Evolutionary conservation across 192 early-diverging fungal genomes (phyloP).

Genomic region (Umbelopsis ramanniana): DNA sequence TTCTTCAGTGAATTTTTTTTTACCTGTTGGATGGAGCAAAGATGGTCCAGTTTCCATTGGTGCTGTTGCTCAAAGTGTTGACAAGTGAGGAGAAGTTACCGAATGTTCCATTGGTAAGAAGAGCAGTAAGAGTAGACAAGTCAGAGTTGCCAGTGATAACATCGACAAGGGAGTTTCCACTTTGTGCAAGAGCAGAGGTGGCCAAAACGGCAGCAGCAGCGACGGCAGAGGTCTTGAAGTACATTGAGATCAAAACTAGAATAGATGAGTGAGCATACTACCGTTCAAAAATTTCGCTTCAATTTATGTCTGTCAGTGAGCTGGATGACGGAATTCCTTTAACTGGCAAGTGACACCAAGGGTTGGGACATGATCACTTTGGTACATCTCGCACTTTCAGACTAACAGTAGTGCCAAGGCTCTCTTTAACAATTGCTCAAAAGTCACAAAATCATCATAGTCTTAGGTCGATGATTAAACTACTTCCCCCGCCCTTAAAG

Average conservation of each 20-base stretch:
- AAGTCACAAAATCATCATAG: too few species aligned
- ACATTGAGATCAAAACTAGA: not conserved
- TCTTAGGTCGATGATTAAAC: too few species aligned
- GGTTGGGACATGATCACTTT: not conserved
- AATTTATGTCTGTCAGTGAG: conserved; percentile 10
- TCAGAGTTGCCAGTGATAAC: conserved; percentile 7
- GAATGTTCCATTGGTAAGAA: conserved; percentile 12
- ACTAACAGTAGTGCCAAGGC: not conserved
- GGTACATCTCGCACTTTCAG: not conserved
- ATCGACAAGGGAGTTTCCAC: conserved; percentile 4
- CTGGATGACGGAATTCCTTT: conserved; percentile 16
- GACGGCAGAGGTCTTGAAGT: conserved; percentile 2
- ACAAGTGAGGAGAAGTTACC: conserved; percentile 6
- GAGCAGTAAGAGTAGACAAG: not conserved
- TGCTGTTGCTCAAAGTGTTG: conserved; percentile 18
- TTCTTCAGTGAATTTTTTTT: not conserved
- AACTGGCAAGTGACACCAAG: conserved; percentile 18
- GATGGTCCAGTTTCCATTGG: conserved; percentile 23
- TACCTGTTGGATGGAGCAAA: conserved; percentile 21
- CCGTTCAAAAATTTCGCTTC: not conserved
- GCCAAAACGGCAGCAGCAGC: conserved; percentile 1
- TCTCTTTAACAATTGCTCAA: too few species aligned
- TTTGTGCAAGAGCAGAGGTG: conserved; percentile 13
- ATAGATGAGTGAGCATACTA: not conserved
- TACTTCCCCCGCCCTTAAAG: too few species aligned